A percentile compares a stretch with the other conserved stretches of the same genome.
Conservation (phyloP, 257 asterid species). For the Paulownia fortunei region DNA sequence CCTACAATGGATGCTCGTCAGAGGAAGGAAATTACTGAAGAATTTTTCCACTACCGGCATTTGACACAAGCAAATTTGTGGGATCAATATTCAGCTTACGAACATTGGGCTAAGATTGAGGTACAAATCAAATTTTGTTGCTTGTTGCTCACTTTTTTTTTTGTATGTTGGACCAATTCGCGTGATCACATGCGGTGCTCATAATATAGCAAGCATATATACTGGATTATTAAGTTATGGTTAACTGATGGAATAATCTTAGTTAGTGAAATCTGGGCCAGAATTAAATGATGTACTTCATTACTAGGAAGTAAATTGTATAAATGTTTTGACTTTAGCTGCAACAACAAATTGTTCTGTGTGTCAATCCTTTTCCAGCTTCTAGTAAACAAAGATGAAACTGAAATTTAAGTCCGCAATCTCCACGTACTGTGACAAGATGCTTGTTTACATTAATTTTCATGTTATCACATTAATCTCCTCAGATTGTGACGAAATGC, state of each 20-base stretch:
- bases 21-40: conserved; percentile 86
- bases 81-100: conserved; percentile 85
- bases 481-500: background rate
- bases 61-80: conserved; percentile 73
- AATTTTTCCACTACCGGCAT: conserved; percentile 84
- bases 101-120: conserved; percentile 99
- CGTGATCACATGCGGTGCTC: background rate
- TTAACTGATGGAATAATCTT: background rate
- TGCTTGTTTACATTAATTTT: too few relatives aligned
- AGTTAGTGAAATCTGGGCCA: too few relatives aligned
- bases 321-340: too few relatives aligned
- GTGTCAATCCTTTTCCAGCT: too few relatives aligned
- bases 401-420: background rate
- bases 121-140: conserved; percentile 42
- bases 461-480: background rate
- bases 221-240: background rate
- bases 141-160: too few relatives aligned
- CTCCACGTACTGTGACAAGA: too few relatives aligned
- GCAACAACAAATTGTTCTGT: too few relatives aligned
- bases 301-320: too few relatives aligned
- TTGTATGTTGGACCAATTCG: background rate
- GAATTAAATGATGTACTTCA: too few relatives aligned
- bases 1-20: conserved; percentile 88
- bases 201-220: background rate
- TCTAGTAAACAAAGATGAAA: too few relatives aligned